Evolutionary conservation across 345 rosid species (phyloP), one percentile per base, ranked within the genome.

Genomic region (Cardamine resedifolia): DNA sequence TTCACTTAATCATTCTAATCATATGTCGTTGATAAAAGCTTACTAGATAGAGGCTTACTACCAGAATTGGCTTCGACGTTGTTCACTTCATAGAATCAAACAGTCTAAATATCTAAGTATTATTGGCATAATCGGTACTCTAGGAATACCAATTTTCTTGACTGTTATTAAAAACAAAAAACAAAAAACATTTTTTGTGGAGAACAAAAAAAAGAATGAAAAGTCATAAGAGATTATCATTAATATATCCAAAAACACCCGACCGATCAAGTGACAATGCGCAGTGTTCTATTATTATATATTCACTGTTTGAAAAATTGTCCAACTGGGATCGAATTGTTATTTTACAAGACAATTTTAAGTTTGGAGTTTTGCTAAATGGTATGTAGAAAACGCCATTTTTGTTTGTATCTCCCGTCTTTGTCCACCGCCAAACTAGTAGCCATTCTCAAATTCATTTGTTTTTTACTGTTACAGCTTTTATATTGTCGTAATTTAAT

Each of bases 261-360:
- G 78, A 75, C 78, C 78, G 74, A 75, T 68, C 69, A 75, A 75
- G 74, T 75, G 78, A 31, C 78, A 60, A 12, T 50, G 68, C 66
- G 62, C 78, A 75, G 78, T 41, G 27, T 52, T 68, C 39, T 59
- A 60, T 68, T 60, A 75, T 68, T 75, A 51, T 66, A 41, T 60
- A 10, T 28, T 51, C 26, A 60, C 68, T 75, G 63, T 75, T 67
- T 68, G 73, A 43, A 67, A 75, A 52, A 41, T 26, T 60, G 74
- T 67, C 73, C 49, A 68, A 52, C 6, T 49, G 15, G 61, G 16
- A 23, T 55, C 7, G 18, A 21, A 64, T 33, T 45, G 34, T 58
- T 60, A 66, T 19, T 58, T 51, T 60, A 20, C 15, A 45, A 67
- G 58, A 19, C 50, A n/a, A 69, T 68, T 51, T 18, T 28, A 33